A percentile compares a stretch with the other conserved stretches of the same genome.
phyloP scores from a whole-genome alignment of 163 green algal genomes.

The Chloromonas sp. region DNA sequence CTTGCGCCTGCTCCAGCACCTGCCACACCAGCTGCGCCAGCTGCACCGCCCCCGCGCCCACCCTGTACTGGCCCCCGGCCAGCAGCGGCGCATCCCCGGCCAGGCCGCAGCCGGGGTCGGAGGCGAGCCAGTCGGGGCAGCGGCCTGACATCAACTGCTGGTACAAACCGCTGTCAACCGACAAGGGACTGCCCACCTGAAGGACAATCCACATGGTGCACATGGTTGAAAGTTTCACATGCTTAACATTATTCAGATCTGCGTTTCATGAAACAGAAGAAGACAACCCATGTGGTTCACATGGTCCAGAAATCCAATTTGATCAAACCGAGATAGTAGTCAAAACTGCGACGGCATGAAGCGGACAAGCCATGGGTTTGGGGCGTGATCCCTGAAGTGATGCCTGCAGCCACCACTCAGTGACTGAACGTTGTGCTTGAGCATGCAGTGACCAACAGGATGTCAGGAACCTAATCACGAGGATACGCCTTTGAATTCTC shows the following conservation, averaged over 20 bases:
- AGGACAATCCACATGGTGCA: background rate
- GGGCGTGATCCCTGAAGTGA: too few species aligned
- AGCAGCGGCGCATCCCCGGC: background rate
- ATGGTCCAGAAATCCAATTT: too few species aligned
- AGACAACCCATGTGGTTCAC: background rate
- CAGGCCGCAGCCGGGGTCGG: background rate
- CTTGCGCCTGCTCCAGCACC: constrained; percentile 5
- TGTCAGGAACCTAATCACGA: background rate
- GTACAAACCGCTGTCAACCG: background rate
- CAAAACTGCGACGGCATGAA: too few species aligned
- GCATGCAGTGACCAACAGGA: too few species aligned
- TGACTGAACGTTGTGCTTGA: too few species aligned
- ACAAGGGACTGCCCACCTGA: background rate
- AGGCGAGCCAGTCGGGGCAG: background rate
- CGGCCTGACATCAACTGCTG: background rate
- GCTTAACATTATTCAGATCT: background rate
- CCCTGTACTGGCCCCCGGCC: background rate
- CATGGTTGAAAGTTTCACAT: background rate
- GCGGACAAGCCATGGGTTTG: too few species aligned
- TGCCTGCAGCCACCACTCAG: too few species aligned
- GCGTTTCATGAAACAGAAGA: background rate
- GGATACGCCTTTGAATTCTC: background rate
- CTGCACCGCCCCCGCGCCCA: background rate
- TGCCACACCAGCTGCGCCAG: background rate
- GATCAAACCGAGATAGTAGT: too few species aligned